phyloP scores from a whole-genome alignment of 1,284 basidiomycete species.

The Irpex rosettiformis region DNA sequence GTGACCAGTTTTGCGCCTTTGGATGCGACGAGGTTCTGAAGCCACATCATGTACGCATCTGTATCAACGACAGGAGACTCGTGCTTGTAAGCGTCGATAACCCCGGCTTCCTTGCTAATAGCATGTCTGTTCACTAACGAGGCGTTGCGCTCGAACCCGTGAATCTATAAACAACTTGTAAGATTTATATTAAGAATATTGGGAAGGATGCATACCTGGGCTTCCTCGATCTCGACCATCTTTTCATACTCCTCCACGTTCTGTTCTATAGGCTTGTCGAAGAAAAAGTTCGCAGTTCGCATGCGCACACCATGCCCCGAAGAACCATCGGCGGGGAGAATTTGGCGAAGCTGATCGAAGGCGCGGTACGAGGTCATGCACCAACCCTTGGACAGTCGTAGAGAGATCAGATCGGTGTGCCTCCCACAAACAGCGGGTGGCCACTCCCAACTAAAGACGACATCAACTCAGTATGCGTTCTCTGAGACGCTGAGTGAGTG shows the following conservation, averaged over 20 bases:
- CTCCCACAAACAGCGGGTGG: constrained; percentile 34
- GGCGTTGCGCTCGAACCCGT: constrained; percentile 30
- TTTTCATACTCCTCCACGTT: constrained; percentile 29
- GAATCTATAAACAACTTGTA: constrained; percentile 21
- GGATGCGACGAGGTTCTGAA: constrained; percentile 25
- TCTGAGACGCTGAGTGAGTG: not conserved
- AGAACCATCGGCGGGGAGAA: constrained; percentile 15
- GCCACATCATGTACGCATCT: constrained; percentile 33
- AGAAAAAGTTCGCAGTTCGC: constrained; percentile 31
- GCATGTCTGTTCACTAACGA: constrained; percentile 20
- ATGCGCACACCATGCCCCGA: constrained; percentile 21
- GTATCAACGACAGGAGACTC: constrained; percentile 35
- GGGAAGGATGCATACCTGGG: not conserved
- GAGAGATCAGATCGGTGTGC: constrained; percentile 30
- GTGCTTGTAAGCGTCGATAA: constrained; percentile 34
- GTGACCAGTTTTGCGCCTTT: constrained; percentile 32
- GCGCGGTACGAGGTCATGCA: constrained; percentile 32
- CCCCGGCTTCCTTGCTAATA: constrained; percentile 28
- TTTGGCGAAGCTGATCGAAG: constrained; percentile 22
- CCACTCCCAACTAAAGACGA: constrained; percentile 30
- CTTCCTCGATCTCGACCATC: constrained; percentile 30
- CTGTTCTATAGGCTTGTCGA: constrained; percentile 28
- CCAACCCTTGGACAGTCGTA: constrained; percentile 30
- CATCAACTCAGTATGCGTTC: not conserved
- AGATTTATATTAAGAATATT: not conserved